phyloP scores from a whole-genome alignment of 2,329 filamentous ascomycete species.

The Cladosporium sp. region DNA sequence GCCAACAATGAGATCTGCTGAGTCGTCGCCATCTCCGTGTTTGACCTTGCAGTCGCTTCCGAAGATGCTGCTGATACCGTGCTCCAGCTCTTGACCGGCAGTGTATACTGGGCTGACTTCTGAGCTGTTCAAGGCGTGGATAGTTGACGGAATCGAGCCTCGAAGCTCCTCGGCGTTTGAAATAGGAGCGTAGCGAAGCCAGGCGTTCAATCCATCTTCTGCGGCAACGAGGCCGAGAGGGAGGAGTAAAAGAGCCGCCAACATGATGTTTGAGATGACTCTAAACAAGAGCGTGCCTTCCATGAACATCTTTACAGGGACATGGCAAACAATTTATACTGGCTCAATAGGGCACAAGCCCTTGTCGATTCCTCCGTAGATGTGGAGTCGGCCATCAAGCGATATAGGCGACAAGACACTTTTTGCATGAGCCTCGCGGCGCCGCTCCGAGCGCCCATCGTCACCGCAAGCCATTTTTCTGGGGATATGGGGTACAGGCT shows the following conservation, averaged over 20 bases:
- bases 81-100: conserved; percentile 50
- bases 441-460: no score
- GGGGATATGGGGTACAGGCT: no score
- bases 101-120: conserved; percentile 51
- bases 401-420: no score
- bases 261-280: no score
- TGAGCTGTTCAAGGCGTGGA: conserved; percentile 49
- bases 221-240: conserved; percentile 38
- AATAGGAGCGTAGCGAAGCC: conserved; percentile 60
- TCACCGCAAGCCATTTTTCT: no score
- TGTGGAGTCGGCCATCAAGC: no score
- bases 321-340: no score
- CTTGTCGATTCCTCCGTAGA: no score
- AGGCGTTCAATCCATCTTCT: conserved; percentile 58
- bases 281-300: no score
- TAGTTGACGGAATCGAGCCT: conserved; percentile 39
- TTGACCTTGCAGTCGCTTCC: conserved; percentile 34
- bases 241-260: neutral
- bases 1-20: conserved; percentile 44
- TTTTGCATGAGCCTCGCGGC: no score
- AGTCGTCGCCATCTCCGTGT: conserved; percentile 21
- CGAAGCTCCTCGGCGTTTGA: conserved; percentile 35
- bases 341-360: no score
- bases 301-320: no score
- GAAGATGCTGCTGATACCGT: conserved; percentile 55